Evolutionary conservation across 371 early-diverging fungal species (phyloP), one percentile per base, ranked within the genome.

Genomic region (Saksenaea vasiformis): DNA sequence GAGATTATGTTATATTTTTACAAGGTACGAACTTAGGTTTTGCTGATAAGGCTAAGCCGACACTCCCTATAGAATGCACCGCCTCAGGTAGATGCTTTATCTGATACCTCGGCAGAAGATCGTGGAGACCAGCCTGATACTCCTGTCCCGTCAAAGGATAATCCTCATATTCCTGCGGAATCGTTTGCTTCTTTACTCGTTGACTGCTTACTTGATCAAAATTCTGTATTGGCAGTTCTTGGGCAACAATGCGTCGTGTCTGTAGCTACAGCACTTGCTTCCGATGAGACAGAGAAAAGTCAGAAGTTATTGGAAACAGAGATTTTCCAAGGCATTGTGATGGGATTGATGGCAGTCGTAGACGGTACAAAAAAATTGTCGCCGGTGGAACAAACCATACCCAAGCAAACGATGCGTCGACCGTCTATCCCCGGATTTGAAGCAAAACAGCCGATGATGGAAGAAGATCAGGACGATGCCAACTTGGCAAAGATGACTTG

Each of bases 1-100:
- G 77, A 80, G 54, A 74, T 76, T 14, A 73, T 85, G 24, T 64
- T 82, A 64, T 85, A 76, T 63, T 85, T 76, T 65, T 82, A 85
- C 58, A 71, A 73, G 65, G 83, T 82, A 73, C 43, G 60, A 0
- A 8, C 5, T 17, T 41, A 14, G 8, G 1, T 5, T n/a, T 2
- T 1, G 0, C 0, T 41, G 31, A 31, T 7, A 7, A 31, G 31
- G 7, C 31, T 31, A 7, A 31, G 7, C 11, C 13, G 22, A 13
- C 34, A 4, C 4, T 36, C 14, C 39, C 15, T 34, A 19, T 57
- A 68, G 72, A 61, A 72, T 54, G 72, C 72, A 51, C 72, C 68
- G 8, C 72, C 72, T 7, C 28, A 62, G 37, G 31, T 65, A 13
- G 72, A 71, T 3, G 14, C 11, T 39, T 2, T 11, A 14, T 11